Evolutionary conservation across 2,329 filamentous ascomycete species (phyloP).

Genomic region (Penicillium sp.): DNA sequence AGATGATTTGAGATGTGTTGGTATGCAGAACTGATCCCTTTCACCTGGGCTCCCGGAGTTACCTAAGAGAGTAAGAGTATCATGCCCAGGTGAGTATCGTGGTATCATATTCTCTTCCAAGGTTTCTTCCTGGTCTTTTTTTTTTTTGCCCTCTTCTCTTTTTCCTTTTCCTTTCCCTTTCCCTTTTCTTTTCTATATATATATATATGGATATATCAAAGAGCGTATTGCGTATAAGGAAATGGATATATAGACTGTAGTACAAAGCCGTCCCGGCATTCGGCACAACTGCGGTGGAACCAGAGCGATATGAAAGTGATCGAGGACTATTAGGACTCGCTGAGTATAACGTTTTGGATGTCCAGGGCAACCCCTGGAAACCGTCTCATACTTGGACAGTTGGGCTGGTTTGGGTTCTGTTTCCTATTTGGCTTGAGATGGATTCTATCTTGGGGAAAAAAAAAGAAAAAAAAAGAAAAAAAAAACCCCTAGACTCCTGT

Average conservation of each 20-base stretch:
- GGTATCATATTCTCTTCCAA: not conserved
- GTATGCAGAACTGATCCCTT: conserved; percentile 6
- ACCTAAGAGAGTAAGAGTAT: not conserved
- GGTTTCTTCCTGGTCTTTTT: not conserved
- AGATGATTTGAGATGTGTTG: not conserved
- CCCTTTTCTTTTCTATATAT: too few relatives aligned
- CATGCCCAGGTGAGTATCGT: not conserved
- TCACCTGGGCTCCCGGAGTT: not conserved
- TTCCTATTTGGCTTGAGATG: not conserved
- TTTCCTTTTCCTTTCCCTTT: too few relatives aligned
- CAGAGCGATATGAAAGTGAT: not conserved
- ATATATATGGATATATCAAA: not conserved
- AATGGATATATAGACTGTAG: not conserved
- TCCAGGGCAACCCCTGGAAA: not conserved
- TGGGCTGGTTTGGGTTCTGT: not conserved
- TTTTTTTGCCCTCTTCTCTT: too few relatives aligned
- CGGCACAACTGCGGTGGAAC: conserved; percentile 5
- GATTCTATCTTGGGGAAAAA: not conserved
- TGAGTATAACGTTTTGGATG: not conserved
- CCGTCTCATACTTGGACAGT: not conserved
- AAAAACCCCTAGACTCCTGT: not conserved
- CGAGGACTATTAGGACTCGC: not conserved
- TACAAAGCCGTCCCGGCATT: conserved; percentile 1
- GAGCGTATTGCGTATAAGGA: not conserved
- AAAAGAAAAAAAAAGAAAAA: too few relatives aligned